These are phyloP conservation scores for Halenospora varia DNA, from an alignment of 495 filamentous ascomycete species.

Conservation along the genomic window DNA sequence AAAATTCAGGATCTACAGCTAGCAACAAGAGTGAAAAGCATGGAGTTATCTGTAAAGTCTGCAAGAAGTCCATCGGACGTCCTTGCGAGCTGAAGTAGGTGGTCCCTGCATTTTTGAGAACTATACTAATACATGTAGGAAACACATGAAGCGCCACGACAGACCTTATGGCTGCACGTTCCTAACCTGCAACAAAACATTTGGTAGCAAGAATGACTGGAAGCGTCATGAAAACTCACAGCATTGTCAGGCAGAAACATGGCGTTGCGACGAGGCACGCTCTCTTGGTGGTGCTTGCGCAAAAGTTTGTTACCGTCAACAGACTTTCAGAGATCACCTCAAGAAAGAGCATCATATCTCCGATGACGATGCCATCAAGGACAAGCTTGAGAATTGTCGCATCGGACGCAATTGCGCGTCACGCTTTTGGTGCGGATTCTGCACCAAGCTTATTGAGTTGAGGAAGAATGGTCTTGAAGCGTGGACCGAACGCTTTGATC, in stretches of 20 bases:
- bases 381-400: slow-evolving; percentile 46
- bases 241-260: slow-evolving; percentile 71
- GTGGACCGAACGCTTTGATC: slow-evolving; percentile 77
- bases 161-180: slow-evolving; percentile 89
- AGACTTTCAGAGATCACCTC: slow-evolving; percentile 59
- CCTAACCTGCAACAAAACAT: slow-evolving; percentile 64
- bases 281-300: slow-evolving; percentile 39
- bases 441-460: slow-evolving; percentile 53
- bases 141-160: slow-evolving; percentile 83
- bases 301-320: slow-evolving; percentile 56
- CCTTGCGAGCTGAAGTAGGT: slow-evolving; percentile 71
- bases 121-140: slow-evolving; percentile 45
- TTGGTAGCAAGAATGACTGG: slow-evolving; percentile 96
- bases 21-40: slow-evolving; percentile 32
- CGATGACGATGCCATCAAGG: slow-evolving; percentile 17
- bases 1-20: slow-evolving; percentile 19
- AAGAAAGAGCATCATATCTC: slow-evolving; percentile 48
- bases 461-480: slow-evolving; percentile 50
- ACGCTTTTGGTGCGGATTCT: slow-evolving; percentile 92
- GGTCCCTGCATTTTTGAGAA: background rate
- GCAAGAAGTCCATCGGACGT: slow-evolving; percentile 51
- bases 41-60: slow-evolving; percentile 48
- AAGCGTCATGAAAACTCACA: slow-evolving; percentile 92
- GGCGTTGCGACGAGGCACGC: slow-evolving; percentile 60
- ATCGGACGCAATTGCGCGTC: slow-evolving; percentile 66